These are phyloP conservation scores for Diplocarpon rosae DNA, from an alignment of 2,329 filamentous ascomycete species.

Conservation along the genomic window DNA sequence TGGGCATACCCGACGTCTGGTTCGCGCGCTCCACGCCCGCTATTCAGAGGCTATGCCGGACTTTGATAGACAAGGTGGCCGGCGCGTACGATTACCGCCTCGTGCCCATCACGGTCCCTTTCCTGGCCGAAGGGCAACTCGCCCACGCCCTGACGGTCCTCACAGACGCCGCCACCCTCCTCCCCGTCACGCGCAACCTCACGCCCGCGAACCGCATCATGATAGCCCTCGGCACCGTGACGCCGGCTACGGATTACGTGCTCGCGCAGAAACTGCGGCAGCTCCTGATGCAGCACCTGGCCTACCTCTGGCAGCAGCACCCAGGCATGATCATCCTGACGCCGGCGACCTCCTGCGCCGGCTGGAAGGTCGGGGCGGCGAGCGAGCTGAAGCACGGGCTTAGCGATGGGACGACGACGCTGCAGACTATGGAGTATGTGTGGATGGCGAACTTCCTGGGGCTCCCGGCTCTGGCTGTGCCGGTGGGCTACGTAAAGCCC, in stretches of 20 bases:
- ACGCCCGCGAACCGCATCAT: conserved; percentile 56
- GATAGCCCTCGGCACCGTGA: conserved; percentile 51
- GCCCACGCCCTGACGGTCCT: conserved; percentile 71
- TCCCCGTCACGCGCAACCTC: conserved; percentile 24
- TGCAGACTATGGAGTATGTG: conserved; percentile 73
- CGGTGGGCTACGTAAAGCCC: conserved; percentile 53
- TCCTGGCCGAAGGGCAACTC: conserved; percentile 56
- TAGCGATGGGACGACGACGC: conserved; percentile 57
- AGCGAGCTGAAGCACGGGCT: conserved; percentile 57
- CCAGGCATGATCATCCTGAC: conserved; percentile 68
- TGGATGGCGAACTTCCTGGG: conserved; percentile 76
- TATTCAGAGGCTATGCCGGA: conserved; percentile 51
- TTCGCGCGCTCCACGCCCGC: conserved; percentile 53
- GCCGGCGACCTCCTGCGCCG: conserved; percentile 63
- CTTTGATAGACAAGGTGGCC: conserved; percentile 46
- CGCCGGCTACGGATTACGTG: conserved; percentile 57
- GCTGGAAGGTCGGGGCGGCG: conserved; percentile 53
- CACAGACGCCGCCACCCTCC: conserved; percentile 46
- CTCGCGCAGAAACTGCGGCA: conserved; percentile 61
- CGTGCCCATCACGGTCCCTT: conserved; percentile 52
- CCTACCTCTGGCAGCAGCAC: conserved; percentile 54
- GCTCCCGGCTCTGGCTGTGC: conserved; percentile 60
- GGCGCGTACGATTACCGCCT: conserved; percentile 37
- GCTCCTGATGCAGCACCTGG: conserved; percentile 67
- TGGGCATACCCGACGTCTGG: conserved; percentile 61